Conservation (phyloP, 106 monocot species). For the Hemerocallis citrina region DNA sequence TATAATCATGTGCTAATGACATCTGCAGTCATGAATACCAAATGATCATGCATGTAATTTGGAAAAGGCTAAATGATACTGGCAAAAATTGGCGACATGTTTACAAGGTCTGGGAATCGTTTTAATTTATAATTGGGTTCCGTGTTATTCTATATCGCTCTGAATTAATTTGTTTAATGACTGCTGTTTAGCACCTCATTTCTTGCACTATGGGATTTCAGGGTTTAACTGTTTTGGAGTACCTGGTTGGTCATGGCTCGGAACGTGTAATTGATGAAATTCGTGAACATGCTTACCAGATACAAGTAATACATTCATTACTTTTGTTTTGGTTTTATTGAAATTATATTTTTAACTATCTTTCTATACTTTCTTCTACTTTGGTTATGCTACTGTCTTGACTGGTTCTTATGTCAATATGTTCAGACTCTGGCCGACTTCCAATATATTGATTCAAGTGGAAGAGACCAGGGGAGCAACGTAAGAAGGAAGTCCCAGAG, state of each 20-base stretch:
- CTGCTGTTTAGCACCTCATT: background rate
- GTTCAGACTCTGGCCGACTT: conserved; percentile 80
- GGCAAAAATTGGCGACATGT: conserved; percentile 99
- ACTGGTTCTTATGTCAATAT: conserved; percentile 1
- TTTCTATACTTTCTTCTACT: background rate
- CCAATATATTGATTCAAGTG: conserved; percentile 89
- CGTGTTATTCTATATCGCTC: too few species aligned
- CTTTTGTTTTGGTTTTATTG: background rate
- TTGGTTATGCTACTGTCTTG: background rate
- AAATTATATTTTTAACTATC: background rate
- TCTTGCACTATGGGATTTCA: conserved; percentile 10
- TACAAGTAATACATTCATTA: conserved; percentile 42
- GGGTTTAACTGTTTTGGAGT: conserved; percentile 86
- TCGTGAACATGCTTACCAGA: conserved; percentile 80
- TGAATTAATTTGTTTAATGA: background rate
- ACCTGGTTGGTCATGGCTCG: conserved; percentile 84
- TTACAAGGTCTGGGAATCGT: conserved; percentile 52
- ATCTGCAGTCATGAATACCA: conserved; percentile 87
- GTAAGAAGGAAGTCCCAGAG: conserved; percentile 83
- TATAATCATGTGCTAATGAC: background rate
- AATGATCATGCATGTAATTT: conserved; percentile 84
- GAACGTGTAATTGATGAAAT: conserved; percentile 94
- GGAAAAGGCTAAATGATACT: conserved; percentile 96
- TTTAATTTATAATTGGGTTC: too few species aligned
- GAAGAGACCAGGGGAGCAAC: conserved; percentile 85